Evolutionary conservation across 805 yeast genomes (phyloP).

Genomic region (Peterozyma toletana): DNA sequence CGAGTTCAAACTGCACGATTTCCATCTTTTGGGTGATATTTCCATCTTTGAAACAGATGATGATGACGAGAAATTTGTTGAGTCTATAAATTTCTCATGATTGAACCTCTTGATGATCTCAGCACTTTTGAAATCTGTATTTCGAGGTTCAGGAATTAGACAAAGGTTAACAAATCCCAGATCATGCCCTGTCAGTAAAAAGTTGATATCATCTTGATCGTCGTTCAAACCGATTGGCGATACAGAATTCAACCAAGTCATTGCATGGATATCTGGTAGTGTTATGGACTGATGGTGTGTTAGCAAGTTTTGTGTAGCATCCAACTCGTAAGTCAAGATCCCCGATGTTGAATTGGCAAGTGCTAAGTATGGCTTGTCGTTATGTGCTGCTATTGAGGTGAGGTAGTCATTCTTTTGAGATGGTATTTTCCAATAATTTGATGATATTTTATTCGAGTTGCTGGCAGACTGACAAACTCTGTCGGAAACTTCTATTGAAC

Average conservation of each 20-base stretch:
- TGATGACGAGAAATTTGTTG: conserved; percentile 14
- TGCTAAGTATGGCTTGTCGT: conserved; percentile 34
- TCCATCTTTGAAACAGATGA: conserved; percentile 25
- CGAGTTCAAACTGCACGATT: conserved; percentile 31
- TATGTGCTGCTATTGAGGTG: conserved; percentile 32
- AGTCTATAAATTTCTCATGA: conserved; percentile 57
- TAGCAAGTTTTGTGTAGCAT: conserved; percentile 29
- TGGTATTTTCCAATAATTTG: conserved; percentile 26
- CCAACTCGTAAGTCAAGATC: conserved; percentile 43
- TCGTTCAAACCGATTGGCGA: conserved; percentile 9
- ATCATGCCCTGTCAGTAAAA: conserved; percentile 66
- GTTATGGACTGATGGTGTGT: conserved; percentile 56
- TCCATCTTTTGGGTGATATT: conserved; percentile 34
- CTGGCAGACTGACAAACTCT: too few relatives aligned
- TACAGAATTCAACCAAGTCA: conserved; percentile 41
- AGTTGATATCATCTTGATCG: conserved; percentile 24
- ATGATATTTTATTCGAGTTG: conserved; percentile 10
- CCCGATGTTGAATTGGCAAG: conserved; percentile 47
- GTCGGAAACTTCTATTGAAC: too few relatives aligned
- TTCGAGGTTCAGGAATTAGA: conserved; percentile 49
- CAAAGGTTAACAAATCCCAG: conserved; percentile 71
- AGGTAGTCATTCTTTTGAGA: conserved; percentile 23
- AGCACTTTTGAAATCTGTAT: conserved; percentile 43
- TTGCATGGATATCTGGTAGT: conserved; percentile 44
- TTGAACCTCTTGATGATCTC: conserved; percentile 74